phyloP scores from a whole-genome alignment of 305 asterid species.

The Fraxinus nigra region DNA sequence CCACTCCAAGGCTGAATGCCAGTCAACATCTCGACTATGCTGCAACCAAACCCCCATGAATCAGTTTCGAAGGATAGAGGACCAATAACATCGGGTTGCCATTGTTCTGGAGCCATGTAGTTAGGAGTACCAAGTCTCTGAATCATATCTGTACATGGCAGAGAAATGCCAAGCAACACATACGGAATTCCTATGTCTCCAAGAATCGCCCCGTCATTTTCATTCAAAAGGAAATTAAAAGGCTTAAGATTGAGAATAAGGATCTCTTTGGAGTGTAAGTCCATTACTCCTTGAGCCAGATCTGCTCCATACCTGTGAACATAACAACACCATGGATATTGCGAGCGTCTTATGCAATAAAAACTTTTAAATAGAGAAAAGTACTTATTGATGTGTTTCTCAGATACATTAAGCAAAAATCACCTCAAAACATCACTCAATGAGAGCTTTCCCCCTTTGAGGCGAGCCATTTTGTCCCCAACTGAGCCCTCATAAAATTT shows the following conservation, averaged over 20 bases:
- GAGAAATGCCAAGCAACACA: constrained; percentile 57
- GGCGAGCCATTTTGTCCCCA: constrained; percentile 76
- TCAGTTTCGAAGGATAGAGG: constrained; percentile 84
- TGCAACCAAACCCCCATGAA: constrained; percentile 96
- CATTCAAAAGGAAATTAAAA: constrained; percentile 67
- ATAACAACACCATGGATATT: constrained; percentile 2
- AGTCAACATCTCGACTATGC: constrained; percentile 86
- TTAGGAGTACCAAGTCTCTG: constrained; percentile 77
- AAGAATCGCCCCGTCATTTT: constrained; percentile 57
- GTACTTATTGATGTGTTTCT: not conserved
- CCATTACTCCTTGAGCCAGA: constrained; percentile 86
- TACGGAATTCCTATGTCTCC: constrained; percentile 78
- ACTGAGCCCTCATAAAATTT: constrained; percentile 80
- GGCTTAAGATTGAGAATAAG: constrained; percentile 85
- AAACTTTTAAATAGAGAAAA: not conserved
- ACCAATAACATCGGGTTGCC: constrained; percentile 90
- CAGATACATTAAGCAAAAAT: constrained; percentile 20
- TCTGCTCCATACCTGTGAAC: constrained; percentile 70
- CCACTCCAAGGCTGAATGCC: constrained; percentile 89
- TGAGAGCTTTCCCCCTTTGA: constrained; percentile 66
- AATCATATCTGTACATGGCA: constrained; percentile 57
- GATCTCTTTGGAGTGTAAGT: constrained; percentile 74
- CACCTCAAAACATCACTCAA: constrained; percentile 79
- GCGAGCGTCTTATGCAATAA: not conserved
- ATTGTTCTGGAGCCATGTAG: constrained; percentile 97